These are phyloP conservation scores for Pythium monospermum DNA, from an alignment of 352 stramenopile species.

Conservation along the genomic window DNA sequence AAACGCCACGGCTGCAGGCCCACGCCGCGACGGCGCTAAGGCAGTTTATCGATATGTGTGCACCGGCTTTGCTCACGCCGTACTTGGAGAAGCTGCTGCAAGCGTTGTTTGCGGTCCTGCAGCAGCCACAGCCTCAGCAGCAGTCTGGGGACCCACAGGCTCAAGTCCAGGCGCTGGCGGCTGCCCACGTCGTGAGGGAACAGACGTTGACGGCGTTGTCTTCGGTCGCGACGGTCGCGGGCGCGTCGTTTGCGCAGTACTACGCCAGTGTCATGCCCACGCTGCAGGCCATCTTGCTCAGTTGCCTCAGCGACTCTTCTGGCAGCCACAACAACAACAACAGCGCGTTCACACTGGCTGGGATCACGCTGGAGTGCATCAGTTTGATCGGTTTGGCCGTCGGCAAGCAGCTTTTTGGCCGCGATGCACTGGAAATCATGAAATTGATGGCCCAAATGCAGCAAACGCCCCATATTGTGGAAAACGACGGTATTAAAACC, in stretches of 20 bases:
- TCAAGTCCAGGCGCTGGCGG: too few species aligned
- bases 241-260: slow-evolving; percentile 61
- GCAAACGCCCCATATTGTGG: slow-evolving; percentile 66
- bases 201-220: slow-evolving; percentile 80
- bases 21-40: slow-evolving; percentile 70
- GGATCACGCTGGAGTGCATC: slow-evolving; percentile 85
- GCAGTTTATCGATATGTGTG: slow-evolving; percentile 84
- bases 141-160: too few species aligned
- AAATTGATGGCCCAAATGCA: slow-evolving; percentile 86
- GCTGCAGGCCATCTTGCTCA: slow-evolving; percentile 63
- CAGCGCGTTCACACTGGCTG: slow-evolving; percentile 68
- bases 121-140: slow-evolving; percentile 25
- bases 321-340: slow-evolving; percentile 27
- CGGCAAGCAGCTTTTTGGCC: slow-evolving; percentile 61
- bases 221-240: slow-evolving; percentile 65
- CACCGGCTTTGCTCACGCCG: slow-evolving; percentile 48
- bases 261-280: slow-evolving; percentile 70
- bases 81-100: slow-evolving; percentile 73
- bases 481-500: slow-evolving; percentile 79
- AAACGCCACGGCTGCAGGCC: slow-evolving; percentile 60
- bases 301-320: slow-evolving; percentile 59
- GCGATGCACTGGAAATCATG: slow-evolving; percentile 68
- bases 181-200: slow-evolving; percentile 64
- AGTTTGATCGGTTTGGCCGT: slow-evolving; percentile 76
- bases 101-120: slow-evolving; percentile 62